Conservation (phyloP, 169 alveolate species). For the Plasmodium berghei region DNA sequence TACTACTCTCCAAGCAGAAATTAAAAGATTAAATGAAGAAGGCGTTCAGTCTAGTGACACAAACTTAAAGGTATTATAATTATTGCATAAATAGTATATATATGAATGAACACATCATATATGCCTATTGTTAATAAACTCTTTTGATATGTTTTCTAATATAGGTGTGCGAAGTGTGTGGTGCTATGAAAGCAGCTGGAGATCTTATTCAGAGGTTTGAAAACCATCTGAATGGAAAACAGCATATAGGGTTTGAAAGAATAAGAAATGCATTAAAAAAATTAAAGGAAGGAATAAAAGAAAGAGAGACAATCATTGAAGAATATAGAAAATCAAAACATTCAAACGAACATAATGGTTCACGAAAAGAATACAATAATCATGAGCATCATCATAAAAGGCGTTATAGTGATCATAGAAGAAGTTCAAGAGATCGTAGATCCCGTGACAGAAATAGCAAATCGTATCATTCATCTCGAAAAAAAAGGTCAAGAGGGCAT, state of each 20-base stretch:
- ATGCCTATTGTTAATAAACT: constrained; percentile 3
- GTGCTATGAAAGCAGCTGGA: constrained; percentile 83
- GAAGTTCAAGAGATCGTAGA: constrained; percentile 56
- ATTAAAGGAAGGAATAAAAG: constrained; percentile 29
- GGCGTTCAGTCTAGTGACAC: constrained; percentile 13
- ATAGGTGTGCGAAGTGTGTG: constrained; percentile 84
- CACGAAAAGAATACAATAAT: constrained; percentile 7
- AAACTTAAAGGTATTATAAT: constrained; percentile 29
- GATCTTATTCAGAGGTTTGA: constrained; percentile 80
- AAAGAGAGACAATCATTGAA: constrained; percentile 62
- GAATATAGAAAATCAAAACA: constrained; percentile 46
- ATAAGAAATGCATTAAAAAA: constrained; percentile 47
- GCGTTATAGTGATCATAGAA: constrained; percentile 41
- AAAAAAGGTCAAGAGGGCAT: constrained; percentile 33
- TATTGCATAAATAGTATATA: constrained; percentile 18
- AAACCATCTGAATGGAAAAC: constrained; percentile 82
- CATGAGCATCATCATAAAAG: constrained; percentile 39
- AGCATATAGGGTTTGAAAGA: constrained; percentile 80
- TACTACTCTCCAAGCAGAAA: constrained; percentile 78
- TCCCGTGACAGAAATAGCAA: constrained; percentile 37
- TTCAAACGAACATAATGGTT: constrained; percentile 4
- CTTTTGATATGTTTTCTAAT: neutral
- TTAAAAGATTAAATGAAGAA: constrained; percentile 67
- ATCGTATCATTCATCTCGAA: constrained; percentile 35
- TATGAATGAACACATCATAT: constrained; percentile 3